Evolutionary conservation across 768 basidiomycete species (phyloP).

Genomic region (Grammothele lineata): DNA sequence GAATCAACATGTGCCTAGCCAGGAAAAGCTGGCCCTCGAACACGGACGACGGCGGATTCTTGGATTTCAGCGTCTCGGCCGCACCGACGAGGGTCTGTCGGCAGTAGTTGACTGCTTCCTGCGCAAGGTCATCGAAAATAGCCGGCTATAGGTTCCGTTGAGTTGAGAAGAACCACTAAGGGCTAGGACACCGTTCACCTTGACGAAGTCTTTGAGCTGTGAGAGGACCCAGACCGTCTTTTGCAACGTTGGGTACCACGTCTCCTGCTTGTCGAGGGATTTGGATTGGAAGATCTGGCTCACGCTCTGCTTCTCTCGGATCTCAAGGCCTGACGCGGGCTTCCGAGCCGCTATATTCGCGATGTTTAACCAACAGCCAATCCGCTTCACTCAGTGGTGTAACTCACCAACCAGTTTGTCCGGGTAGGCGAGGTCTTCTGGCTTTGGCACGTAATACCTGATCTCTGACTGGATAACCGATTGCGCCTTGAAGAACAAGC

Average conservation of each 20-base stretch:
- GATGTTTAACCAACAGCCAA: slow-evolving; percentile 1
- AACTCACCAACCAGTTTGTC: slow-evolving; percentile 68
- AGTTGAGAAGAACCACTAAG: neutral
- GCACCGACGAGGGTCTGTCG: slow-evolving; percentile 76
- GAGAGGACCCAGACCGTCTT: slow-evolving; percentile 91
- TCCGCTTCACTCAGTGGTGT: slow-evolving; percentile 2
- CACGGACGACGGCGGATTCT: slow-evolving; percentile 37
- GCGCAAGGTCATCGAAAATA: slow-evolving; percentile 95
- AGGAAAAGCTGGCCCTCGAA: slow-evolving; percentile 85
- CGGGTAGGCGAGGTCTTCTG: slow-evolving; percentile 84
- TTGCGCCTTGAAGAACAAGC: slow-evolving; percentile 95
- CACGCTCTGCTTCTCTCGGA: slow-evolving; percentile 65
- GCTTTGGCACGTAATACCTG: slow-evolving; percentile 70
- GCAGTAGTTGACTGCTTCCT: slow-evolving; percentile 84
- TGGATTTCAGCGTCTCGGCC: slow-evolving; percentile 56
- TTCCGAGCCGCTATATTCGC: slow-evolving; percentile 41
- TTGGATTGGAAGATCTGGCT: slow-evolving; percentile 69
- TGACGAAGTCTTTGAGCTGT: slow-evolving; percentile 87
- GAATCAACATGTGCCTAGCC: slow-evolving; percentile 81
- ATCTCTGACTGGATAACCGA: slow-evolving; percentile 88
- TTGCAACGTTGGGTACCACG: slow-evolving; percentile 88
- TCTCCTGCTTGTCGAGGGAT: slow-evolving; percentile 68
- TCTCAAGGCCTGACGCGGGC: slow-evolving; percentile 38
- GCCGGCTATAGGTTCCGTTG: slow-evolving; percentile 55
- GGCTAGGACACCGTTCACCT: slow-evolving; percentile 51